Evolutionary conservation across 306 rosid species (phyloP), one percentile per base, ranked within the genome.

Genomic region (Malus sieversii): DNA sequence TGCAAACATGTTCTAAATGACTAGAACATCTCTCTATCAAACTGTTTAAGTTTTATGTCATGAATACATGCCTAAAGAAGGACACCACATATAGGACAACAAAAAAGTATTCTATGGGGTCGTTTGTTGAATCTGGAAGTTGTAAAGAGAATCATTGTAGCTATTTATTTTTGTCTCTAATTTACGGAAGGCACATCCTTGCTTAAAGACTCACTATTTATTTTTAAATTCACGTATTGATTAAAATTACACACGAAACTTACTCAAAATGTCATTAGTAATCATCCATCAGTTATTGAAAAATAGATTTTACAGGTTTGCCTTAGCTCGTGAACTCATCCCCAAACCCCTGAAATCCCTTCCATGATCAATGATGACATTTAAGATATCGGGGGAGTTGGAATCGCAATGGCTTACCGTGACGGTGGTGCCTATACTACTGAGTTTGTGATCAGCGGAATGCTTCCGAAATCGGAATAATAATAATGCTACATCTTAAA

Each of bases 1-100:
- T 64, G 71, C 73, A 79, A 77, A 51, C 76, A 74, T 64, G 61
- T 51, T 75, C 51, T 30, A n/a, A 66, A 51, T 32, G 8, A 70
- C 61, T 14, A 59, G n/a, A 19, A 44, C 30, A 61, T 46, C 72
- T 77, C 67, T 70, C 23, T 33, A 29, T 77, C 57, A 44, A 57
- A 69, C 68, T 23, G 51, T 44, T 32, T 51, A 30, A 75, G 32
- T 79, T 40, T 66, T 23, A 57, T 58, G 55, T 8, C 38, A 57
- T 72, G 16, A 38, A 13, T 72, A 58, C 53, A 14, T 38, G 48
- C 63, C 68, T 23, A 73, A 23, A 23, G 27, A 10, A 66, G 70
- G 70, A 35, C 51, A 66, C 29, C 27, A 4, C 51, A 64, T 64
- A 32, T 64, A 32, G 10, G 68, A 64, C 68, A 30, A 63, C n/a